Conservation (phyloP, 768 basidiomycete genomes). For the Boletus insuetus region DNA sequence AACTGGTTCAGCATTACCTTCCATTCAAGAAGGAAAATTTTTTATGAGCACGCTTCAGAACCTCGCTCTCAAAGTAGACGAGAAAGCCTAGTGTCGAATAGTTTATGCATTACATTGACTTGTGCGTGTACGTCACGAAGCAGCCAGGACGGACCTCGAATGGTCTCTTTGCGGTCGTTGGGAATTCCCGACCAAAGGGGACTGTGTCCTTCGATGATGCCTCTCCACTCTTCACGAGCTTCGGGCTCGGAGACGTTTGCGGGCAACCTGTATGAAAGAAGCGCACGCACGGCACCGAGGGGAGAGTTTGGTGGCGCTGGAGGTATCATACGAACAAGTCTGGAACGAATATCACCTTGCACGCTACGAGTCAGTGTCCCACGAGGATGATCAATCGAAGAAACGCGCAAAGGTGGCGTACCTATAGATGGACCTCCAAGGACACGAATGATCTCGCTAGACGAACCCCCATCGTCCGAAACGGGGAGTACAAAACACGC, state of each 20-base stretch:
- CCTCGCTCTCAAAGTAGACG: constrained; percentile 87
- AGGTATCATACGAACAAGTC: constrained; percentile 86
- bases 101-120: background rate
- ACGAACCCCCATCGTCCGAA: constrained; percentile 94
- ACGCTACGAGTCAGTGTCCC: constrained; percentile 3
- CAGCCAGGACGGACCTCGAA: constrained; percentile 57
- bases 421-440: constrained; percentile 86
- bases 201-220: constrained; percentile 87
- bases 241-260: constrained; percentile 62
- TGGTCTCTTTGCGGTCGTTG: constrained; percentile 85
- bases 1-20: constrained; percentile 43
- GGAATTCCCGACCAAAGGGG: constrained; percentile 83
- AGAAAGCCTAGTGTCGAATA: constrained; percentile 66
- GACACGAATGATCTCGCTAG: constrained; percentile 91
- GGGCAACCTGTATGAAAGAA: constrained; percentile 81
- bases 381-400: constrained; percentile 12
- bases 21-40: constrained; percentile 93
- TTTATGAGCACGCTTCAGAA: constrained; percentile 87
- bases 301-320: constrained; percentile 54
- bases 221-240: constrained; percentile 88
- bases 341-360: constrained; percentile 83
- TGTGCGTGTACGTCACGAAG: background rate
- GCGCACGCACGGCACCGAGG: constrained; percentile 66
- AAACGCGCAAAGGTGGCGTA: constrained; percentile 27
- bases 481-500: constrained; percentile 88